A percentile compares a stretch with the other conserved stretches of the same genome.
These are phyloP conservation scores for Coniferiporia sulphurascens DNA, from an alignment of 1,284 basidiomycete species.

Conservation along the genomic window DNA sequence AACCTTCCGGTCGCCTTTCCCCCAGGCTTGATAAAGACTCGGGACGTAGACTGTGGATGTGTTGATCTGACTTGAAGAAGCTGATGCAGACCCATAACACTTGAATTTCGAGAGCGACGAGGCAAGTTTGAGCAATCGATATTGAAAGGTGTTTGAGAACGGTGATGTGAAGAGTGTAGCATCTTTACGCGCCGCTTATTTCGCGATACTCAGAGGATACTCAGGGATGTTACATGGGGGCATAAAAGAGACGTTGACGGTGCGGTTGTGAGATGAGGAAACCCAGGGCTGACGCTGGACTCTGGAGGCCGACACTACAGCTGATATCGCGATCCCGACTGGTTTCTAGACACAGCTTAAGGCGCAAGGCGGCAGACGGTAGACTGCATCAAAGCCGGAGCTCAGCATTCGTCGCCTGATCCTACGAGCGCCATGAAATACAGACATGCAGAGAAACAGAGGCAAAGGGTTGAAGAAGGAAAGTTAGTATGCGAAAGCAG, in stretches of 20 bases:
- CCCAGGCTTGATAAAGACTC: conserved; percentile 10
- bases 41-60: background rate
- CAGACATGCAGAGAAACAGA: too few species aligned
- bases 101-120: background rate
- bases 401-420: too few species aligned
- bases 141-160: background rate
- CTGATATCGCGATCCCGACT: too few species aligned
- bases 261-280: background rate
- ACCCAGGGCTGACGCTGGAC: background rate
- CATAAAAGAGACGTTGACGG: background rate
- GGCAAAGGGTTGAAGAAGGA: too few species aligned
- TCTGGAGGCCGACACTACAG: too few species aligned
- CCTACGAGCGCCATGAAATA: too few species aligned
- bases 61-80: background rate
- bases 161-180: background rate
- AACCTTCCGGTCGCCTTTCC: background rate
- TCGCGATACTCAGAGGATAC: background rate
- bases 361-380: too few species aligned
- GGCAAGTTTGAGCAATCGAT: background rate
- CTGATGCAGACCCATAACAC: background rate
- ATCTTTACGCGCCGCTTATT: background rate
- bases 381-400: too few species aligned
- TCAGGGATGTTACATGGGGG: background rate
- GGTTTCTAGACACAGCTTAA: too few species aligned
- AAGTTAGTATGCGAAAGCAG: too few species aligned